Conservation (phyloP, 148 eudicot species). For the Nepenthes gracilis region DNA sequence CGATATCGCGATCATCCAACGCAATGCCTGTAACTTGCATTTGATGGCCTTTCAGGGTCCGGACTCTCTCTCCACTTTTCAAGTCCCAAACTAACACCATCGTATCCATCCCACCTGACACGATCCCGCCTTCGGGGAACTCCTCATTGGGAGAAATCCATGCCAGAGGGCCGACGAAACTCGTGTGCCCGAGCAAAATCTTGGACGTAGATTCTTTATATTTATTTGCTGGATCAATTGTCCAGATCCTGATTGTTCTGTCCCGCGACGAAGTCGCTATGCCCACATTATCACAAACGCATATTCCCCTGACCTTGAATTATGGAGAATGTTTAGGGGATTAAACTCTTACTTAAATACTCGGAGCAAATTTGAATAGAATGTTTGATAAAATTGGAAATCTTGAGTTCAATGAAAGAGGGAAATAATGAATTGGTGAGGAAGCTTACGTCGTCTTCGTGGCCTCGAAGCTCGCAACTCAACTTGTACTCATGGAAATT, state of each 20-base stretch:
- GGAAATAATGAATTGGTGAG: background rate
- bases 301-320: conserved; percentile 70
- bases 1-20: conserved; percentile 63
- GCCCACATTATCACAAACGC: conserved; percentile 70
- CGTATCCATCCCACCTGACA: conserved; percentile 96
- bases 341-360: background rate
- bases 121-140: conserved; percentile 68
- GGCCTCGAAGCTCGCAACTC: conserved; percentile 62
- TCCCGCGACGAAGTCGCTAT: conserved; percentile 94
- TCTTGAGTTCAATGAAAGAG: conserved; percentile 6
- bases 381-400: background rate
- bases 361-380: conserved; percentile 1
- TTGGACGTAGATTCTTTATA: conserved; percentile 31
- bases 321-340: background rate
- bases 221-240: conserved; percentile 36
- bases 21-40: conserved; percentile 84
- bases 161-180: conserved; percentile 92
- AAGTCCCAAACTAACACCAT: conserved; percentile 70
- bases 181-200: conserved; percentile 73
- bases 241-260: conserved; percentile 74
- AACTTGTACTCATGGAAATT: conserved; percentile 42
- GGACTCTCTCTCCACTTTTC: conserved; percentile 53
- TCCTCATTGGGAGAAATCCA: conserved; percentile 78
- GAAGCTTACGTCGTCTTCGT: conserved; percentile 63
- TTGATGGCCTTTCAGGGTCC: conserved; percentile 53